phyloP scores from a whole-genome alignment of 352 stramenopile species.

The Lagenidium giganteum region DNA sequence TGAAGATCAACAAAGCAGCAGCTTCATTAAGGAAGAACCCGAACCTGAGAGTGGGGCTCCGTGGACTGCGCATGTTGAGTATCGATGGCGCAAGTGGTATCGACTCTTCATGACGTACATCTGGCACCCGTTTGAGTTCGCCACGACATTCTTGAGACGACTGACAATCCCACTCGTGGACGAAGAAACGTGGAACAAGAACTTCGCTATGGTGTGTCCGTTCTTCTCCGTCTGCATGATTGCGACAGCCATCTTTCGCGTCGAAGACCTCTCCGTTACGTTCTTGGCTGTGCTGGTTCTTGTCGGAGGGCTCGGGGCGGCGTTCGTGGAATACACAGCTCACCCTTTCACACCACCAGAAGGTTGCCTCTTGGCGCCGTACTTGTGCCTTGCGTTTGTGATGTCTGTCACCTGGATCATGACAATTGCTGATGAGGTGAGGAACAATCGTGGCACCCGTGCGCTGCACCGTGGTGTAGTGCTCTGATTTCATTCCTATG shows the following conservation, averaged over 20 bases:
- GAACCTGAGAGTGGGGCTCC: too few species aligned
- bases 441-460: neutral
- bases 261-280: conserved; percentile 36
- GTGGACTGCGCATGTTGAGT: conserved; percentile 15
- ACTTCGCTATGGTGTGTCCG: conserved; percentile 57
- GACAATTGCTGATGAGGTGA: conserved; percentile 80
- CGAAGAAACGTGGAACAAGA: conserved; percentile 79
- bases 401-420: conserved; percentile 88
- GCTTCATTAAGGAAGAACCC: conserved; percentile 7
- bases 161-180: conserved; percentile 76
- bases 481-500: neutral
- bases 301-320: conserved; percentile 35
- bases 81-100: conserved; percentile 18
- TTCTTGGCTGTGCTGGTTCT: conserved; percentile 41
- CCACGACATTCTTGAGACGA: conserved; percentile 57
- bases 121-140: conserved; percentile 68
- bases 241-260: conserved; percentile 40
- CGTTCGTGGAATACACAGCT: conserved; percentile 38
- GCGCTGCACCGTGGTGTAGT: neutral
- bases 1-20: neutral
- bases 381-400: conserved; percentile 66
- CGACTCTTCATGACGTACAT: conserved; percentile 35
- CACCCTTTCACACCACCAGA: conserved; percentile 39
- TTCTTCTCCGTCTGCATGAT: conserved; percentile 56
- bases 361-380: conserved; percentile 42